Evolutionary conservation across 176 grass and related monocot genomes (phyloP).

Genomic region (Zoysia pacifica): DNA sequence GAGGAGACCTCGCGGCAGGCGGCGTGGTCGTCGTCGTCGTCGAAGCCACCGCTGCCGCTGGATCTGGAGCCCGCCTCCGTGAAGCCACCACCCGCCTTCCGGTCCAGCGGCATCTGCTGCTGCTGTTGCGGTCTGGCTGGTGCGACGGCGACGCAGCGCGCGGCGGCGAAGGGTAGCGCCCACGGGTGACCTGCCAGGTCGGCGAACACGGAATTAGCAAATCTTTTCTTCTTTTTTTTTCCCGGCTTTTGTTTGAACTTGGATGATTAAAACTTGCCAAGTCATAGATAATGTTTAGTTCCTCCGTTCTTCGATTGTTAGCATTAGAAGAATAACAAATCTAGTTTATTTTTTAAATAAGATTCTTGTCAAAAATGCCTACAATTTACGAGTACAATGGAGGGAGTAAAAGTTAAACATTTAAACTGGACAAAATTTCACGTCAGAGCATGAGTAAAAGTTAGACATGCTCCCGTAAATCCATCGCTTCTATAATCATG

Average conservation of each 20-base stretch:
- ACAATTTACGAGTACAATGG: too few species aligned
- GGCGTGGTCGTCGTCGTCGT: conserved; percentile 64
- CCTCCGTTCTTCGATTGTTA: too few species aligned
- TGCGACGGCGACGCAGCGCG: conserved; percentile 54
- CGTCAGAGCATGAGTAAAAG: too few species aligned
- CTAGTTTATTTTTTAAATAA: too few species aligned
- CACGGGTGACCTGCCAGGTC: conserved; percentile 58
- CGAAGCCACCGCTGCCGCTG: conserved; percentile 64
- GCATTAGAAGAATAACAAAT: too few species aligned
- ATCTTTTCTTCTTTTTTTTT: background rate
- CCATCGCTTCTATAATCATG: too few species aligned
- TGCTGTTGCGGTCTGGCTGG: conserved; percentile 35
- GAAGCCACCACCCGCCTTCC: conserved; percentile 44
- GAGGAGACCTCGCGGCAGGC: conserved; percentile 76
- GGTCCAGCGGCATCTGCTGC: conserved; percentile 43
- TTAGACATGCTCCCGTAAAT: too few species aligned
- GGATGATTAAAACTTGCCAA: background rate
- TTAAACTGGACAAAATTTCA: too few species aligned
- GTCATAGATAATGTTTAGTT: background rate
- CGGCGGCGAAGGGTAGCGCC: conserved; percentile 59
- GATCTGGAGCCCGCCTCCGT: conserved; percentile 80
- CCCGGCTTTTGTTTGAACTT: background rate
- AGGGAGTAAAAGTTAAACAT: too few species aligned
- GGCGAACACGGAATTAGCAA: conserved; percentile 35
- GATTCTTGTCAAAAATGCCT: too few species aligned